Conservation (phyloP, 176 grass and related monocot genomes). For the Aechmea fasciata region DNA sequence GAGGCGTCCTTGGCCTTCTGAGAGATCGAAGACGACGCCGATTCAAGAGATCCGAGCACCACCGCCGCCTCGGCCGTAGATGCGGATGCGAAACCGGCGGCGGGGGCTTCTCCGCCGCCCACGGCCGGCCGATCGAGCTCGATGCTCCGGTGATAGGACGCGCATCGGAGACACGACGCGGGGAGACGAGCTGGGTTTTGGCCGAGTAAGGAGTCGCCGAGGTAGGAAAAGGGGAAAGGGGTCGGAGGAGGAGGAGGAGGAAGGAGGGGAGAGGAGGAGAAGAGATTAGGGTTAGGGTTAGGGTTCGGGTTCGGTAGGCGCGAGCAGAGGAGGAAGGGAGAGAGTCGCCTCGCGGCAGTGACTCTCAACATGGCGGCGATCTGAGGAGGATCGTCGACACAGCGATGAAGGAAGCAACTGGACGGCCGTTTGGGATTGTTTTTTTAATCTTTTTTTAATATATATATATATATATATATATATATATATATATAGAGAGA, state of each 20-base stretch:
- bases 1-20: slow-evolving; percentile 12
- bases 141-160: not conserved
- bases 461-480: too few species aligned
- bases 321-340: slow-evolving; percentile 17
- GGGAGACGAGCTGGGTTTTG: not conserved
- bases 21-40: slow-evolving; percentile 25
- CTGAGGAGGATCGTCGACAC: not conserved
- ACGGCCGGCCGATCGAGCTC: not conserved
- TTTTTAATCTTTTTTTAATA: too few species aligned
- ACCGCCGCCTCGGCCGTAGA: slow-evolving; percentile 26
- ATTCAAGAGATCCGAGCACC: slow-evolving; percentile 21
- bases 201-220: not conserved
- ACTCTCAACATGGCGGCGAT: slow-evolving; percentile 18
- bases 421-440: not conserved
- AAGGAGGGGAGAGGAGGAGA: not conserved
- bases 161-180: not conserved
- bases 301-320: not conserved
- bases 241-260: not conserved
- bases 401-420: slow-evolving; percentile 3
- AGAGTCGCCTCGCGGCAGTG: slow-evolving; percentile 13
- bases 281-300: not conserved
- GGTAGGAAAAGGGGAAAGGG: not conserved
- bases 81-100: slow-evolving; percentile 1
- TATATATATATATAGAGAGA: too few species aligned
- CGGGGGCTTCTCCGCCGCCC: slow-evolving; percentile 1